phyloP scores from a whole-genome alignment of 805 yeast species.

The Myxozyma neotropica region DNA sequence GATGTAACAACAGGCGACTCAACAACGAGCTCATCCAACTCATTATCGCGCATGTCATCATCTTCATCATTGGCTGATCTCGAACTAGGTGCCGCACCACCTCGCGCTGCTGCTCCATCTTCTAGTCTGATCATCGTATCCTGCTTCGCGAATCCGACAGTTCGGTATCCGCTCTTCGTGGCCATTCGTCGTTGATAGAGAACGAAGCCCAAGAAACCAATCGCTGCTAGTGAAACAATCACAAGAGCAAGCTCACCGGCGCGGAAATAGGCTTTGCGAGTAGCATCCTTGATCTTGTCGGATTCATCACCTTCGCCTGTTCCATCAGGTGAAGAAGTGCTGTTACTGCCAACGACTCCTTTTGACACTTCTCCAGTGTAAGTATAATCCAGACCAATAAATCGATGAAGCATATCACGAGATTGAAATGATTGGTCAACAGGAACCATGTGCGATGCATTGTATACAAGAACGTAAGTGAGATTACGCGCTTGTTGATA shows the following conservation, averaged over 20 bases:
- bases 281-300: conserved; percentile 41
- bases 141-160: conserved; percentile 32
- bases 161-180: conserved; percentile 24
- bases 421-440: conserved; percentile 72
- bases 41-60: conserved; percentile 12
- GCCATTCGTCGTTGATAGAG: conserved; percentile 25
- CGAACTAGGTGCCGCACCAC: not conserved
- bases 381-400: conserved; percentile 34
- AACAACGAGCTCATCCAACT: conserved; percentile 32
- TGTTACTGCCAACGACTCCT: conserved; percentile 17
- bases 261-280: conserved; percentile 43
- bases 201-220: conserved; percentile 28
- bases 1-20: conserved; percentile 31
- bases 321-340: conserved; percentile 13
- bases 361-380: conserved; percentile 22
- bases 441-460: conserved; percentile 94
- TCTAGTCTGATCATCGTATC: conserved; percentile 31
- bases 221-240: conserved; percentile 39
- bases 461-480: conserved; percentile 70
- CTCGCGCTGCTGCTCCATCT: conserved; percentile 20
- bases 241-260: conserved; percentile 46
- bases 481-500: conserved; percentile 65
- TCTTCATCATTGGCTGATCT: not conserved
- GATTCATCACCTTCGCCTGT: conserved; percentile 26
- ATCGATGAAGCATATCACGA: conserved; percentile 65